These are phyloP conservation scores for Coniophora puteana DNA, from an alignment of 1,284 basidiomycete genomes.

Conservation along the genomic window DNA sequence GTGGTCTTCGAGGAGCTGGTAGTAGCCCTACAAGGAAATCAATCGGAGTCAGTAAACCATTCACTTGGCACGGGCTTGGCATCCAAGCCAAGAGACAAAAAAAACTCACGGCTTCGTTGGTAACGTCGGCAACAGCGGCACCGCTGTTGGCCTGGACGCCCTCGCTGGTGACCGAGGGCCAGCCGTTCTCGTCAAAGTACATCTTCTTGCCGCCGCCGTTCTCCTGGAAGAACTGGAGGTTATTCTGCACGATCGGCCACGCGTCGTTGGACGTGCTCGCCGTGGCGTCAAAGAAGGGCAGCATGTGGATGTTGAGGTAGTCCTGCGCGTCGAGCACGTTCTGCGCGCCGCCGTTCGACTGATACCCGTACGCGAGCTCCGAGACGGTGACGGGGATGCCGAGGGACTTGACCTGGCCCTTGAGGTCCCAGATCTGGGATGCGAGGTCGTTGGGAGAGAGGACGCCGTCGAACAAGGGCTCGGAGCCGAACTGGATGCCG, in stretches of 20 bases:
- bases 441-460: constrained; percentile 52
- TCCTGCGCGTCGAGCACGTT: constrained; percentile 63
- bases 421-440: constrained; percentile 47
- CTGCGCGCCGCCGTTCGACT: constrained; percentile 47
- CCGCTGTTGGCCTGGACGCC: constrained; percentile 56
- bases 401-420: constrained; percentile 46
- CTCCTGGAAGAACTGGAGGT: constrained; percentile 60
- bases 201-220: constrained; percentile 68
- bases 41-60: constrained; percentile 19
- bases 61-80: neutral
- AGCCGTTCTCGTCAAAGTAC: constrained; percentile 71
- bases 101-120: constrained; percentile 50
- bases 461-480: constrained; percentile 66
- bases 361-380: constrained; percentile 47
- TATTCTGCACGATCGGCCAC: constrained; percentile 57
- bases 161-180: constrained; percentile 59
- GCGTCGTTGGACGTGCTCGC: constrained; percentile 37
- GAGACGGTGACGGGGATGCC: constrained; percentile 66
- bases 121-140: constrained; percentile 49
- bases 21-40: constrained; percentile 46
- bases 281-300: constrained; percentile 64
- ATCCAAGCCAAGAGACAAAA: neutral
- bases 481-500: constrained; percentile 69
- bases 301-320: constrained; percentile 66
- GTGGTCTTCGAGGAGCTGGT: constrained; percentile 57